Evolutionary conservation across 257 asterid species (phyloP).

Genomic region (Ophiorrhiza pumila): DNA sequence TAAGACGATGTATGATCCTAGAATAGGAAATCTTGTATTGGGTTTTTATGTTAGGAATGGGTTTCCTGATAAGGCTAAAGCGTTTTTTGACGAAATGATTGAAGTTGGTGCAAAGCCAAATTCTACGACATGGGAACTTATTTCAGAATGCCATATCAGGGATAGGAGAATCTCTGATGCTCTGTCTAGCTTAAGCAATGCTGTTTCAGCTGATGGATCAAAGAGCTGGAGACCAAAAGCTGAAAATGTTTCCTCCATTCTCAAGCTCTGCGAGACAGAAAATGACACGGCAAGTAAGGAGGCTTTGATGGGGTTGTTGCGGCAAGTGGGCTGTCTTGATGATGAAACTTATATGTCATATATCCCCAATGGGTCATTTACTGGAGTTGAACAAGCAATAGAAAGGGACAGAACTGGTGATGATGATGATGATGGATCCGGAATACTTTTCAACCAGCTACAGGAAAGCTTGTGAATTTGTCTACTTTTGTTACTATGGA

Average conservation of each 20-base stretch:
- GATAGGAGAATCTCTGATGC: constrained; percentile 57
- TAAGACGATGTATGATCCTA: constrained; percentile 57
- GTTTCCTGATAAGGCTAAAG: constrained; percentile 44
- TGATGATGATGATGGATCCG: constrained; percentile 33
- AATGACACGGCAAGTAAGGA: constrained; percentile 48
- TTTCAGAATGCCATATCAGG: constrained; percentile 64
- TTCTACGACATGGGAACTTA: constrained; percentile 79
- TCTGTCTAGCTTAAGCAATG: constrained; percentile 65
- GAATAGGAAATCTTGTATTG: constrained; percentile 71
- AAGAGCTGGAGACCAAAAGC: constrained; percentile 78
- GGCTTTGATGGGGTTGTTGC: constrained; percentile 46
- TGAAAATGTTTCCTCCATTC: constrained; percentile 40
- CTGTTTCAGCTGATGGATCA: constrained; percentile 52
- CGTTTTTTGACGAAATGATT: constrained; percentile 61
- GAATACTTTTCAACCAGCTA: constrained; percentile 43
- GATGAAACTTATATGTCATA: constrained; percentile 50
- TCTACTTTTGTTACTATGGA: constrained; percentile 3
- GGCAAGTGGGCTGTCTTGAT: constrained; percentile 53
- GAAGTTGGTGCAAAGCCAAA: constrained; percentile 72
- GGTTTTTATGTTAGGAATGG: constrained; percentile 59
- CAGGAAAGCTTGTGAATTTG: constrained; percentile 55
- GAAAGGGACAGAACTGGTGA: constrained; percentile 28
- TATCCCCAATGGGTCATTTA: constrained; percentile 28
- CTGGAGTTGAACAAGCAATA: constrained; percentile 14
- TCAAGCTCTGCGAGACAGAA: constrained; percentile 52